These are phyloP conservation scores for Phytophthora constricta DNA, from an alignment of 352 stramenopile species.

Conservation along the genomic window DNA sequence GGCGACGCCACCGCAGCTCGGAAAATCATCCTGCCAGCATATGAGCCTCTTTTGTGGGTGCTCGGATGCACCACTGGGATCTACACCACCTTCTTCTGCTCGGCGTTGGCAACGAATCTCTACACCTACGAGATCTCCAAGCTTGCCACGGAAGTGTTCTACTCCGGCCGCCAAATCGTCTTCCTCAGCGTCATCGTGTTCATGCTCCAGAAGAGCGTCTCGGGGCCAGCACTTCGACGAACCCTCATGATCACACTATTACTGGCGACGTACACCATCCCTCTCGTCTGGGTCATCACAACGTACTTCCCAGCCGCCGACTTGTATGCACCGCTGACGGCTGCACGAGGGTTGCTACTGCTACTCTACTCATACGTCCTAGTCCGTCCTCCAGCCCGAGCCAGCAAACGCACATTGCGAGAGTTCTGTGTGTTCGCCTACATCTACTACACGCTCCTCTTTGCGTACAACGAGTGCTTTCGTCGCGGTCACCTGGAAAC, in stretches of 20 bases:
- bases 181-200: constrained; percentile 70
- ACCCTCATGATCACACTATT: constrained; percentile 51
- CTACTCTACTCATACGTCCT: constrained; percentile 66
- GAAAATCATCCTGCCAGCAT: constrained; percentile 71
- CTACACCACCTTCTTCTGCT: constrained; percentile 60
- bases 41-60: constrained; percentile 62
- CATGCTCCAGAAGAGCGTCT: constrained; percentile 70
- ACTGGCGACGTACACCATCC: constrained; percentile 57
- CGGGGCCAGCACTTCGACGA: constrained; percentile 47
- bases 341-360: constrained; percentile 41
- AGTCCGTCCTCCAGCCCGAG: constrained; percentile 48
- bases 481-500: constrained; percentile 50
- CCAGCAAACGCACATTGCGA: constrained; percentile 56
- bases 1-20: constrained; percentile 52
- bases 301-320: constrained; percentile 42
- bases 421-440: constrained; percentile 63
- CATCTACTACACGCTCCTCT: constrained; percentile 57
- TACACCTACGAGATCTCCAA: constrained; percentile 63
- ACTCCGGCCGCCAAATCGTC: constrained; percentile 66
- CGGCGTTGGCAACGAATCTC: constrained; percentile 41
- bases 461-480: constrained; percentile 64
- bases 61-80: constrained; percentile 46
- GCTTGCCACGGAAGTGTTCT: constrained; percentile 62
- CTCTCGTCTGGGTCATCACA: constrained; percentile 44
- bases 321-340: constrained; percentile 46